These are phyloP conservation scores for Wickerhamiella spandovensis DNA, from an alignment of 805 yeast species.

Conservation along the genomic window DNA sequence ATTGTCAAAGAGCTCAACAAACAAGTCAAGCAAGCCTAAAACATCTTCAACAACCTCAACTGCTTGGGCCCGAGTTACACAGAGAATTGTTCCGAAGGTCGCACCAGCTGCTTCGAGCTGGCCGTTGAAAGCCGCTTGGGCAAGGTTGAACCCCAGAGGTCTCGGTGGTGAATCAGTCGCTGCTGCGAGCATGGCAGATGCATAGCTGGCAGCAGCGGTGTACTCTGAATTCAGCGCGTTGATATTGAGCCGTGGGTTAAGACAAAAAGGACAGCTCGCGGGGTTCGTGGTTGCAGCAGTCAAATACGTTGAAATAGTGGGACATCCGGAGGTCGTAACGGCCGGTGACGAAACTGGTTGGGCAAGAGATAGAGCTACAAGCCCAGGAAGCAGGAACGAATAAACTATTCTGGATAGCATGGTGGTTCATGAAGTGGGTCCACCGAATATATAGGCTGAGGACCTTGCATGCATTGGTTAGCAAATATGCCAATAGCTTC, in stretches of 20 bases:
- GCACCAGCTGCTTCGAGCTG: background rate
- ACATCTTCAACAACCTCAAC: background rate
- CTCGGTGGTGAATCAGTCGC: background rate
- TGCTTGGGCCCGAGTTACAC: background rate
- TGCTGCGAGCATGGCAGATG: background rate
- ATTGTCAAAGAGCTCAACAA: background rate
- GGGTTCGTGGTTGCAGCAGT: background rate
- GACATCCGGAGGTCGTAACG: too few relatives aligned
- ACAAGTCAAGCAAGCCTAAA: background rate
- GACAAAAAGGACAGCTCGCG: background rate
- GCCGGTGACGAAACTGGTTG: too few relatives aligned
- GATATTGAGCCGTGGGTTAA: background rate
- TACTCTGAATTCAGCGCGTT: background rate
- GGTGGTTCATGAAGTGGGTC: too few relatives aligned
- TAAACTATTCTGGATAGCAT: too few relatives aligned
- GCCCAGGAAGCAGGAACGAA: too few relatives aligned
- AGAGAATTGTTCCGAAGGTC: background rate
- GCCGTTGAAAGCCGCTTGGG: background rate
- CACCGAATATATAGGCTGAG: too few relatives aligned
- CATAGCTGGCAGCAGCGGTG: background rate
- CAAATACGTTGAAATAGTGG: background rate
- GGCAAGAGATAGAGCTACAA: too few relatives aligned
- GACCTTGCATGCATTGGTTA: too few relatives aligned
- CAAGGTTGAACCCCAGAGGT: background rate
- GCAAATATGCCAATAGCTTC: too few relatives aligned